A percentile compares a stretch with the other conserved stretches of the same genome.
Conservation (phyloP, 805 yeast species). For the Lipomyces yamanashiensis region DNA sequence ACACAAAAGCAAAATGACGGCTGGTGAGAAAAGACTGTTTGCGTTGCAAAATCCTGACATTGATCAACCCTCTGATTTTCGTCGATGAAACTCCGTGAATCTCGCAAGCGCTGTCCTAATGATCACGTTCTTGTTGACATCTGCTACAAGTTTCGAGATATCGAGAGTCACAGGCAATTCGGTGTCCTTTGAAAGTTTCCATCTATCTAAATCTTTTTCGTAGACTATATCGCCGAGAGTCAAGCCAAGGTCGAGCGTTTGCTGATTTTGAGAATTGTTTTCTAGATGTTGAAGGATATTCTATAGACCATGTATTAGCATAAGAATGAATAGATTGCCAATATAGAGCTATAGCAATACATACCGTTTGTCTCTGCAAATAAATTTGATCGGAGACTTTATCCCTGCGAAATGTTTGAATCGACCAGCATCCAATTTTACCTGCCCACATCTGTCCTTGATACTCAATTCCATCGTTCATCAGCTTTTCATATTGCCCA, state of each 20-base stretch:
- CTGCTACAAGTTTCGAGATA: neutral
- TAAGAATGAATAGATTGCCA: neutral
- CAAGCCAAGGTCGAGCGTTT: neutral
- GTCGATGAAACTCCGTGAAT: too few species aligned
- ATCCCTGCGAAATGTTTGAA: neutral
- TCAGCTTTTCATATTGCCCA: neutral
- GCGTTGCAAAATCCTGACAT: too few species aligned
- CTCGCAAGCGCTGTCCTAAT: neutral
- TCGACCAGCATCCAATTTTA: neutral
- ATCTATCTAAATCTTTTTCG: neutral
- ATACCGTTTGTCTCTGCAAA: neutral
- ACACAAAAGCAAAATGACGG: neutral
- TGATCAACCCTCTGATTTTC: too few species aligned
- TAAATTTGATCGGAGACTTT: neutral
- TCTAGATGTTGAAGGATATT: neutral
- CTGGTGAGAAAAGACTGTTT: too few species aligned
- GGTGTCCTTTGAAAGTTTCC: neutral
- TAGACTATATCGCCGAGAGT: neutral
- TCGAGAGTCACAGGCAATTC: neutral
- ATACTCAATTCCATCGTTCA: neutral
- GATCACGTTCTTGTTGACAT: neutral
- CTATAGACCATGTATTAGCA: neutral
- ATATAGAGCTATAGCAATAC: neutral
- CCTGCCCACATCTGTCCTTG: neutral
- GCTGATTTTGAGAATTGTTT: neutral